A percentile compares a stretch with the other conserved stretches of the same genome.
Conservation (phyloP, 768 basidiomycete genomes). For the Pholiota conissans region DNA sequence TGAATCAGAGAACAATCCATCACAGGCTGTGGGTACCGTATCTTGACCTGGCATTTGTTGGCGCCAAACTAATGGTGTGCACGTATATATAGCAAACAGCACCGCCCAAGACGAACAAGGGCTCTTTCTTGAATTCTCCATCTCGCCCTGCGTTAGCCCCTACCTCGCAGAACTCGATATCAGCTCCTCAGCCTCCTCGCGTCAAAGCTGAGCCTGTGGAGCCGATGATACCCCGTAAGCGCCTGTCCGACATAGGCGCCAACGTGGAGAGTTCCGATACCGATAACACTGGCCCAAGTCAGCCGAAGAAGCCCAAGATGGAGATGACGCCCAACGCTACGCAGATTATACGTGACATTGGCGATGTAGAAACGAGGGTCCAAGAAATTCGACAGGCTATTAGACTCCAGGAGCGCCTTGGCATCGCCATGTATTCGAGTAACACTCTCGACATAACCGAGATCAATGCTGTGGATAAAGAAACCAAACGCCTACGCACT, state of each 20-base stretch:
- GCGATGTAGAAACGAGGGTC: neutral
- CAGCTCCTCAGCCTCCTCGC: slow-evolving; percentile 3
- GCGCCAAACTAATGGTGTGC: neutral
- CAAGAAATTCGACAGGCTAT: neutral
- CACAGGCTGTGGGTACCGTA: neutral
- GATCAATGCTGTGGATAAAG: neutral
- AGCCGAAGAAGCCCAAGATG: neutral
- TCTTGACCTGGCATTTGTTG: neutral
- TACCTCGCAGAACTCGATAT: neutral
- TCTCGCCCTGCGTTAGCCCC: neutral
- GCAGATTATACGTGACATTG: neutral
- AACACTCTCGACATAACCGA: neutral
- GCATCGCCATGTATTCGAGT: neutral
- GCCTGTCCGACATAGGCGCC: slow-evolving; percentile 30
- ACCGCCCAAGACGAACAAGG: neutral
- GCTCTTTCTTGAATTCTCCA: neutral
- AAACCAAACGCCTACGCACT: neutral
- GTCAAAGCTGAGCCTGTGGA: slow-evolving; percentile 31
- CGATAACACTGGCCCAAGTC: neutral
- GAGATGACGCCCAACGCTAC: neutral
- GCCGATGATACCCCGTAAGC: slow-evolving; percentile 36
- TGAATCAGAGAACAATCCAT: neutral
- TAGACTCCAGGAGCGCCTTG: neutral
- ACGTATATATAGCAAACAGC: neutral
- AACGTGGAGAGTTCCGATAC: slow-evolving; percentile 1